Base-by-base conservation (phyloP, 257 asterid species). In the Nicotiana benthamiana region DNA sequence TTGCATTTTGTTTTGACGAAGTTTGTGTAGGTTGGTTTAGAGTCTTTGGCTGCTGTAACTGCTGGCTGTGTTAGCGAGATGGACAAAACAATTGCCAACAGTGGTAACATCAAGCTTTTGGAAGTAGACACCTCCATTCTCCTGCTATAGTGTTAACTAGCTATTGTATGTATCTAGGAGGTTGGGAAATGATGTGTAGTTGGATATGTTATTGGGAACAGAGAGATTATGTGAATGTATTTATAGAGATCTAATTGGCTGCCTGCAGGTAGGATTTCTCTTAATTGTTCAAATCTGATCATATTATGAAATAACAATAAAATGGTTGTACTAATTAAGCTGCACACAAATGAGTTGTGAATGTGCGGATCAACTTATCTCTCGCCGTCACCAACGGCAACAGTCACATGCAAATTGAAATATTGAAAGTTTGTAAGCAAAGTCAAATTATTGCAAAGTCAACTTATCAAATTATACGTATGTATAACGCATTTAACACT, bases 1-100 rank as follows among this genome's bases (percentile, higher is more conserved):
- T 54, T 83, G 90, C 98, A 93, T 36, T 85, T 83, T 36, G 82
- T 78, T 8, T 8, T 57, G 86, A 93, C 18, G 89, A 87, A 93
- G 32, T 80, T 70, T 4, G 86, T 83, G 82, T 85, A 62, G 5
- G 75, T 16, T 51, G 20, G 4, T 1, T 81, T 20, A 26, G 68
- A n/a, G 18, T 4, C 53, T 27, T 18, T 62, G 5, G 88, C 34
- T 2, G 84, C 16, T 13, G 90, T 75, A 43, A 53, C 32, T 36
- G 48, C 48, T 8, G 85, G 75, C 15, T 64, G 28, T 5, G 75
- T 4, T 36, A 16, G 77, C 43, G 84, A 75, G 28, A 76, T 46
- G 40, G 70, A 82, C 17, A 72, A 5, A 24, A 75, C 62, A 63
- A 85, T 17, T 12, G 81, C 10, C 40, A 84, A 46, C 64, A 82